These are phyloP conservation scores for Leucogyrophana mollusca DNA, from an alignment of 768 basidiomycete genomes.

Conservation along the genomic window DNA sequence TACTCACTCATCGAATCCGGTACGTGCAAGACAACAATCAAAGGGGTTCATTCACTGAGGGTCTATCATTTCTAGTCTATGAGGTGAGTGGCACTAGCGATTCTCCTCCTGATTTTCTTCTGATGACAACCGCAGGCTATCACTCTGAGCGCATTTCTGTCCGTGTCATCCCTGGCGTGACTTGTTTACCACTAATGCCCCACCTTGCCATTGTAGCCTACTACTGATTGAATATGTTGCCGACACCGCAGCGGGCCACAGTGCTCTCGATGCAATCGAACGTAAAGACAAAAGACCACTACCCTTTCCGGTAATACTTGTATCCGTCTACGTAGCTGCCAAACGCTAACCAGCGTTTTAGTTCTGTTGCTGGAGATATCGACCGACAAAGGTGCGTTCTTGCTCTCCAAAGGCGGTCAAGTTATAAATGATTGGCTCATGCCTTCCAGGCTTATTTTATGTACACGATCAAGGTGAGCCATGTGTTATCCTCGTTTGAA, in stretches of 20 bases:
- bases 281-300: conserved; percentile 78
- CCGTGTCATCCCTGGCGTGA: conserved; percentile 21
- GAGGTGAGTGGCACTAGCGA: no score
- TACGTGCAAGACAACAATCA: conserved; percentile 22
- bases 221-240: conserved; percentile 87
- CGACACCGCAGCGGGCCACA: conserved; percentile 58
- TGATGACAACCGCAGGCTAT: conserved; percentile 51
- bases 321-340: conserved; percentile 15
- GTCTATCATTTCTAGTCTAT: conserved; percentile 45
- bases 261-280: conserved; percentile 63
- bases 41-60: conserved; percentile 5
- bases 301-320: conserved; percentile 57
- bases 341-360: conserved; percentile 23
- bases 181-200: conserved; percentile 2
- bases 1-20: conserved; percentile 51
- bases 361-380: conserved; percentile 82
- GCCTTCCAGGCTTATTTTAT: conserved; percentile 74
- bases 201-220: conserved; percentile 54
- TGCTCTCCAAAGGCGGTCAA: neutral
- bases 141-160: conserved; percentile 87
- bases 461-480: conserved; percentile 74
- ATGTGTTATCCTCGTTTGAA: neutral
- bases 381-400: conserved; percentile 67
- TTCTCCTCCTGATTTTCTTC: no score
- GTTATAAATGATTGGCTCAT: neutral